Conservation (phyloP, 2,329 filamentous ascomycete species). For the Cladophialophora immunda region DNA sequence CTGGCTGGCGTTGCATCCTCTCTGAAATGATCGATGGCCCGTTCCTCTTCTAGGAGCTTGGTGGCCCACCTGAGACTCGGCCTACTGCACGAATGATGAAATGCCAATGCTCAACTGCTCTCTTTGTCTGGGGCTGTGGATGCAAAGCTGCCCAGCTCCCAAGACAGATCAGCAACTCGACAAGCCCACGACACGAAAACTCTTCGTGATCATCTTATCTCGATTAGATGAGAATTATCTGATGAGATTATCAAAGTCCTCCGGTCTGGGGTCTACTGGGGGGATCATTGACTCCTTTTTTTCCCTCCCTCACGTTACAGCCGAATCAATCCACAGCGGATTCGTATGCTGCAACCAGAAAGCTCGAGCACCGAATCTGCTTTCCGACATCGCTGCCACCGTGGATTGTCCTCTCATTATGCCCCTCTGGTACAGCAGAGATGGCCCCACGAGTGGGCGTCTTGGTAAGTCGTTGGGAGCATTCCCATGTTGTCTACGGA, state of each 20-base stretch:
- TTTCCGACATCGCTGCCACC: constrained; percentile 10
- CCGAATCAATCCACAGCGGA: not conserved
- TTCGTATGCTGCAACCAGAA: not conserved
- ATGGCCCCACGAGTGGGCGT: not conserved
- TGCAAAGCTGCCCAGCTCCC: not conserved
- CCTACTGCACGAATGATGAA: not conserved
- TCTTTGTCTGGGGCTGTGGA: not conserved
- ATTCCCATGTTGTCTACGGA: not conserved
- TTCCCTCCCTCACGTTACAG: not conserved
- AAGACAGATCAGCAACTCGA: constrained; percentile 13
- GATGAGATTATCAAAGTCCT: constrained; percentile 17
- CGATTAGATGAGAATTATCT: constrained; percentile 26
- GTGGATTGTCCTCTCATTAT: constrained; percentile 2
- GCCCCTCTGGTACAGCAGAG: not conserved
- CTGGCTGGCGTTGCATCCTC: not conserved
- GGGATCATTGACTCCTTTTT: not conserved
- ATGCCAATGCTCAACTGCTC: not conserved
- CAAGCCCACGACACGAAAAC: not conserved
- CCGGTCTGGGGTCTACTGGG: not conserved
- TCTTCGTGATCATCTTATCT: constrained; percentile 19
- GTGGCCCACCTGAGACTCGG: not conserved
- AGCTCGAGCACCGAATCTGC: not conserved
- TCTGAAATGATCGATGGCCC: not conserved
- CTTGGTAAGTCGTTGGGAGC: not conserved
- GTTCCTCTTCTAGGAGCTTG: not conserved